Base-by-base conservation (phyloP, 2,329 filamentous ascomycete species). In the Hypoxylon sp. region DNA sequence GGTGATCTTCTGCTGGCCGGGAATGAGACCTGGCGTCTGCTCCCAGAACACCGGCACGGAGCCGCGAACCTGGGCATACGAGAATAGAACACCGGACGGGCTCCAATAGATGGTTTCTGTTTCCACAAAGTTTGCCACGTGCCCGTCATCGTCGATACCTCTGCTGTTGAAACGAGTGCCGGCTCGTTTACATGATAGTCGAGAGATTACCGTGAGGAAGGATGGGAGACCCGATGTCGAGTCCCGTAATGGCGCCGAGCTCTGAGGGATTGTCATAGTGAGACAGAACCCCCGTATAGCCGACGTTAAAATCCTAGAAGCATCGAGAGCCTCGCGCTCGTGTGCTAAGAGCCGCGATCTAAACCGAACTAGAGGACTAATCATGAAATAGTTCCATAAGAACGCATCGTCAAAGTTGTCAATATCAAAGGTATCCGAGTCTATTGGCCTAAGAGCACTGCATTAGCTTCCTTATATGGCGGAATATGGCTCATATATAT, bases 351-450 rank as follows among this genome's bases (percentile, higher is more conserved):
- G 81, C 15, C 91, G 85, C 24, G 89, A 92, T 38, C 95, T 88
- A 73, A 99, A 98, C 72, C 92, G 85, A 24, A 97, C 88, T 50
- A 99, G 81, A 4, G 95, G 93, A 63, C 90, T 88, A 68, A 99
- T 97, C 92, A 99, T 97, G 76, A 96, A 97, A 3, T 92, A 96
- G 72, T 99, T 99, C 95, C 95, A 99, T 15, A 99, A 78, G 72
- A 97, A 97, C 1, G 90, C 89, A 69, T 92, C 89, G 73, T 99
- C 92, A 60, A 98, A 87, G 69, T 91, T 95, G 72, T 97, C 92
- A 59, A 97, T 92, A 62, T 96, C 91, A 62, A 98, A 93, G 0
- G 89, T 87, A 40, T 87, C 83, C 17, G 86, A 86, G 71, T 94
- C 91, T 54, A 89, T 85, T 11, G 88, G 86, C 67, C 90, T 92